phyloP scores from a whole-genome alignment of 805 yeast species.

The Saccharomycopsis malanga region DNA sequence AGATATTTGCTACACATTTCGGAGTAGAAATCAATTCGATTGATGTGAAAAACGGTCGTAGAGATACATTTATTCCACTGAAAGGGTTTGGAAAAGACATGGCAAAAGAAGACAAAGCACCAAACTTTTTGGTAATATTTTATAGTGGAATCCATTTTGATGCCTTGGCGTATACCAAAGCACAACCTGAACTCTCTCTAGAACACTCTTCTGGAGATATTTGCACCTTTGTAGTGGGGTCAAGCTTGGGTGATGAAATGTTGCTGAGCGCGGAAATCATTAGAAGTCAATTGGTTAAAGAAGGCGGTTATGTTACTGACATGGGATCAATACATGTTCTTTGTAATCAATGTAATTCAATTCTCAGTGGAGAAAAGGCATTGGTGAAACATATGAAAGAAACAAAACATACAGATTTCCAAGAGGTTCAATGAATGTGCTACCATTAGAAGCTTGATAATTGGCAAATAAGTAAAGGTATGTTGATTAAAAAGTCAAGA shows the following conservation, averaged over 20 bases:
- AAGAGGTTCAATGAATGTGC: constrained; percentile 39
- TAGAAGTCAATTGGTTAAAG: constrained; percentile 37
- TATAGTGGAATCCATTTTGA: constrained; percentile 76
- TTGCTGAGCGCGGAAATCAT: constrained; percentile 34
- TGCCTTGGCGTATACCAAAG: constrained; percentile 39
- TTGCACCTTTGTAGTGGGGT: constrained; percentile 36
- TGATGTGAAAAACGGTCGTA: constrained; percentile 55
- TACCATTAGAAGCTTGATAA: no score
- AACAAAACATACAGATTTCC: constrained; percentile 57
- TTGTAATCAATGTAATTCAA: constrained; percentile 48
- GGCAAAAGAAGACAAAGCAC: constrained; percentile 23
- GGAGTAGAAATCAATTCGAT: constrained; percentile 48
- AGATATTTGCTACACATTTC: constrained; percentile 49
- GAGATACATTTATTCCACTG: constrained; percentile 49
- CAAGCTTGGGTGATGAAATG: constrained; percentile 30
- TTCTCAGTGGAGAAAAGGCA: constrained; percentile 55
- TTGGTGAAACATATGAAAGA: constrained; percentile 57
- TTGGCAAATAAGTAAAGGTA: no score
- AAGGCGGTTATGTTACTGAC: constrained; percentile 55
- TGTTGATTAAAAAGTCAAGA: no score
- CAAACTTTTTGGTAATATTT: constrained; percentile 43
- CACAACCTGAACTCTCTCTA: constrained; percentile 22
- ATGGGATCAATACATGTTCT: constrained; percentile 50
- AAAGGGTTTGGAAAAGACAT: constrained; percentile 24
- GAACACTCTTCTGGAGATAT: constrained; percentile 26